Base-by-base conservation (phyloP, 2,329 filamentous ascomycete genomes). In the Zopfia rhizophila region DNA sequence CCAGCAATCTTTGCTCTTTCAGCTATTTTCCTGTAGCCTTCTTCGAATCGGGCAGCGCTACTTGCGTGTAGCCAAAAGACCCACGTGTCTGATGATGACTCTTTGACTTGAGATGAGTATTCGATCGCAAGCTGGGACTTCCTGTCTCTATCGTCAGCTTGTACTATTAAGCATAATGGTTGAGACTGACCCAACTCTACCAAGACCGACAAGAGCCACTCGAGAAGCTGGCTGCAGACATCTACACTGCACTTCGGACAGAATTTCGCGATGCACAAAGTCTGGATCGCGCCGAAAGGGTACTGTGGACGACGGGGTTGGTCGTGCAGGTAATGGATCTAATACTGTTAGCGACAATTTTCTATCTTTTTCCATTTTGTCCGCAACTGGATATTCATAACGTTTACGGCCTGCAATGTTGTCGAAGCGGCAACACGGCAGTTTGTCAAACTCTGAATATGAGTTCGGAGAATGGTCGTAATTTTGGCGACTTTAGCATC, bases 1-100 rank as follows among this genome's bases (percentile, higher is more conserved):
- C 55, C 60, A 11, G 56, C 45, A 27, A 69, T 52, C 8, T 49
- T n/a, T 8, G 61, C 29, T 16, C 36, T 38, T 18, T 60, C 35
- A 1, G 65, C 66, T 36, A 72, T 68, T n/a, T 55, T 44, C n/a
- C 46, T 38, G 35, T 62, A 65, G 12, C 43, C 48, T 22, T 63
- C 41, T 19, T 61, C 54, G 14, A 72, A 59, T 17, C 56, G 55
- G 2, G 54, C 45, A 3, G 13, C 25, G 25, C 36, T 65, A 10
- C 51, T 51, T 2, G 60, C 65, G 40, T 61, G 39, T 2, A 70
- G 42, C 67, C 67, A 72, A 38, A 71, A 64, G 1, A 66, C 53
- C 46, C 51, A 66, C 2, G 43, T 63, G 2, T 56, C 16, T 4
- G 61, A 55, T 12, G 51, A 55, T 10, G 19, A 27, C 11, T 66